Conservation (phyloP, 106 monocot genomes). For the Platanthera zijinensis region DNA sequence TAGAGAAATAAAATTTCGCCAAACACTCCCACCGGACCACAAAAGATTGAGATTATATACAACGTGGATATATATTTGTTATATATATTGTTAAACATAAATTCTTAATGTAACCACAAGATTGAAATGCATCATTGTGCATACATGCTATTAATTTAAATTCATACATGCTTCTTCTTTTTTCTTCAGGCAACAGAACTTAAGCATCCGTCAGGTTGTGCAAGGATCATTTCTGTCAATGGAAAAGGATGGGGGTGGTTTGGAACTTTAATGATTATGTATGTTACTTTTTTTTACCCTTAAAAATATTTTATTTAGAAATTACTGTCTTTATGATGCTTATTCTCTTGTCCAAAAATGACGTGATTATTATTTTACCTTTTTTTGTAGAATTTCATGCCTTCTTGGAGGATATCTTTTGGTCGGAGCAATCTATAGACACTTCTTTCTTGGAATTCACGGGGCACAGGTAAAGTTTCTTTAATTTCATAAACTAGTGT, state of each 20-base stretch:
- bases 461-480: constrained; percentile 50
- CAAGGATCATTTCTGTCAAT: constrained; percentile 37
- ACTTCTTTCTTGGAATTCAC: constrained; percentile 74
- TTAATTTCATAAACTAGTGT: not conserved
- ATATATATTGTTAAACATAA: not conserved
- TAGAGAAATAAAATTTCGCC: no score
- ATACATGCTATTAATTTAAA: not conserved
- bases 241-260: constrained; percentile 79
- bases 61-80: not conserved
- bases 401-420: constrained; percentile 61
- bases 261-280: constrained; percentile 69
- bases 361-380: not conserved
- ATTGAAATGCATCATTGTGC: not conserved
- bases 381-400: constrained; percentile 47
- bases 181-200: constrained; percentile 49
- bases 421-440: constrained; percentile 67
- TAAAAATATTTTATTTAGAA: not conserved
- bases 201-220: constrained; percentile 91
- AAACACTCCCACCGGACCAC: no score
- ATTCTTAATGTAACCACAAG: not conserved
- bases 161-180: not conserved
- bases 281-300: constrained; percentile 12
- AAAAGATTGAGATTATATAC: no score
- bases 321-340: not conserved
- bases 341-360: not conserved